Evolutionary conservation across 768 basidiomycete genomes (phyloP), one percentile per base, ranked within the genome.

Genomic region (Favolaschia claudopus): DNA sequence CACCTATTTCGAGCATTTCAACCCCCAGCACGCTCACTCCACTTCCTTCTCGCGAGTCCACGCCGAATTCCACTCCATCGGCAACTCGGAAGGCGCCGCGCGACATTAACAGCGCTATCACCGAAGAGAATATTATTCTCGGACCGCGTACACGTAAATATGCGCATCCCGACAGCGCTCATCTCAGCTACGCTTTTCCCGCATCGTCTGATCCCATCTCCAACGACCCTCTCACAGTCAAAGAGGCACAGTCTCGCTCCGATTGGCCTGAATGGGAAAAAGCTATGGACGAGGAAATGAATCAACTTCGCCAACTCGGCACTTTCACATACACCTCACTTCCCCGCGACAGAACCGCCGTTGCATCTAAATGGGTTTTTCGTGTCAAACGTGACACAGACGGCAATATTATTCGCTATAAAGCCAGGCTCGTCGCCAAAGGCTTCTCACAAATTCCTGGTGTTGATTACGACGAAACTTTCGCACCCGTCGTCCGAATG

Each of bases 371-470:
- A 48, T 69, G 69, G 69, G 63, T 69, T 14, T 77, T 69, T 59
- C 65, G 55, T 33, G 45, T 63, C 34, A 79, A 79, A 61, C 52
- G 55, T n/a, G 69, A 77, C 50, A 59, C 47, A 4, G 15, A 61
- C 8, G 76, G 76, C n/a, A 56, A 49, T 1, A 58, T 74, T 47
- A 45, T 43, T 51, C 15, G 51, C 22, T 70, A 72, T 66, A 78
- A 79, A 58, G 65, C 58, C 1, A 10, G 62, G 0, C 54, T 66
- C 12, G 62, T 66, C 34, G 65, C 50, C n/a, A 58, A 58, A 42
- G 65, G 65, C 9, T 77, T 69, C 61, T 60, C 68, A 0, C 77
- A 78, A 50, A 61, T 68, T 13, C 68, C 67, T 7, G 75, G 77
- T 14, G 34, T 74, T 19, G 75, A 75, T 49, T 76, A 61, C 40